Conservation (phyloP, 495 filamentous ascomycete species). For the Penicillium desertorum region DNA sequence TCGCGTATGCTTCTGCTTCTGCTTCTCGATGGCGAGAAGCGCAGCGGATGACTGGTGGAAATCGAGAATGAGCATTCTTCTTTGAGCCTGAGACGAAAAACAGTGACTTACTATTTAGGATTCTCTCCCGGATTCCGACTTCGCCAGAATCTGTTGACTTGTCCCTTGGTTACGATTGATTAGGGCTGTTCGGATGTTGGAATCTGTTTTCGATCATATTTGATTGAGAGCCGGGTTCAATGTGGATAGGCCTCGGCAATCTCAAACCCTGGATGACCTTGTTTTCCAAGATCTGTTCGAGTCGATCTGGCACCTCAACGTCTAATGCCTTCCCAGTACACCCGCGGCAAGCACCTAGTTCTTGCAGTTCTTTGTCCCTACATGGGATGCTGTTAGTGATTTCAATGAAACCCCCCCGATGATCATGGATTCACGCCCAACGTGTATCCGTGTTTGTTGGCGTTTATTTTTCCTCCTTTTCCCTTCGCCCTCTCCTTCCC, state of each 20-base stretch:
- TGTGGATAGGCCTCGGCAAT: background rate
- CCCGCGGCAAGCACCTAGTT: constrained; percentile 11
- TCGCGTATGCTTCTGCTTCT: background rate
- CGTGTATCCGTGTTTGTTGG: constrained; percentile 2
- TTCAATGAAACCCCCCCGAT: constrained; percentile 10
- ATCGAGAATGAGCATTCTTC: constrained; percentile 1
- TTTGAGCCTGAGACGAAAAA: constrained; percentile 4
- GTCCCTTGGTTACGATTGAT: background rate
- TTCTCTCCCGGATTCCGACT: background rate
- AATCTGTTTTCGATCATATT: background rate
- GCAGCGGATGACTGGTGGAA: background rate
- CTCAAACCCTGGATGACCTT: background rate
- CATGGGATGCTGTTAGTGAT: constrained; percentile 10
- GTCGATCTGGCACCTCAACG: constrained; percentile 1
- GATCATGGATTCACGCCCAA: background rate
- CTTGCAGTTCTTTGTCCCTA: background rate
- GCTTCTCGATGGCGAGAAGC: background rate
- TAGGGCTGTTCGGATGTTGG: background rate
- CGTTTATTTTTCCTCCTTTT: constrained; percentile 13
- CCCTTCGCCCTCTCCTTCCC: constrained; percentile 15
- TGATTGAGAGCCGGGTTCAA: background rate
- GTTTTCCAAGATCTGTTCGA: background rate
- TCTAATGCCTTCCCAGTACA: background rate
- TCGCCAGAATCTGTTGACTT: background rate
- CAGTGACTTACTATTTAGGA: constrained; percentile 7